A percentile compares a stretch with the other conserved stretches of the same genome.
Conservation (phyloP, 2,329 filamentous ascomycete species). For the Hypoxylon sp. region DNA sequence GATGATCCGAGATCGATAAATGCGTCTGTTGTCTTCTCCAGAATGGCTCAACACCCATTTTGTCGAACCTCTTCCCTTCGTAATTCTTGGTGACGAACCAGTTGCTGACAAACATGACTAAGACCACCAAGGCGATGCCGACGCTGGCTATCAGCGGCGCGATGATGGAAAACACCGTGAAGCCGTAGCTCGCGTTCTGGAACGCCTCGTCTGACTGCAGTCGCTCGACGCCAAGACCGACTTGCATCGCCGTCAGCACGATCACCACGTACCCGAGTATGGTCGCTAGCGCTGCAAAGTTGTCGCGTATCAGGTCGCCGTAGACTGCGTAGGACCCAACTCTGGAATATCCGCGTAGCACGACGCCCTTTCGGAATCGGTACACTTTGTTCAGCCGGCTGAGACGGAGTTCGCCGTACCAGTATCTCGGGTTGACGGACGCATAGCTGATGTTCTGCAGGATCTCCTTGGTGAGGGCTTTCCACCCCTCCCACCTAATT, state of each 20-base stretch:
- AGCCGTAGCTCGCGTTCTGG: conserved; percentile 52
- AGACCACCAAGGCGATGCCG: conserved; percentile 45
- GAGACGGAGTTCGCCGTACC: conserved; percentile 59
- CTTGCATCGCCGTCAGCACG: conserved; percentile 53
- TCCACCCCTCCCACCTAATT: conserved; percentile 59
- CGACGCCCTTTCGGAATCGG: conserved; percentile 52
- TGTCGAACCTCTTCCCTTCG: conserved; percentile 49
- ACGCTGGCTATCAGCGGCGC: conserved; percentile 47
- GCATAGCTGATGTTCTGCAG: conserved; percentile 51
- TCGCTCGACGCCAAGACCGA: conserved; percentile 50
- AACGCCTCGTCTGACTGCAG: conserved; percentile 48
- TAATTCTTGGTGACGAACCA: conserved; percentile 50
- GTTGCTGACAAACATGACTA: conserved; percentile 50
- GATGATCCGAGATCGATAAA: background rate
- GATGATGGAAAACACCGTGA: conserved; percentile 53
- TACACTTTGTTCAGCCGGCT: conserved; percentile 61
- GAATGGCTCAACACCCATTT: conserved; percentile 51
- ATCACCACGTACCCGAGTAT: conserved; percentile 58
- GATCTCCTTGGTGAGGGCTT: conserved; percentile 49
- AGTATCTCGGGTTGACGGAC: conserved; percentile 56
- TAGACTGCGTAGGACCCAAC: conserved; percentile 54
- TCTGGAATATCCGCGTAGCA: conserved; percentile 51
- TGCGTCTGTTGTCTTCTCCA: conserved; percentile 40
- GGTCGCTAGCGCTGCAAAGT: conserved; percentile 58
- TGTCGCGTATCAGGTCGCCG: conserved; percentile 57